Evolutionary conservation across 2,329 filamentous ascomycete genomes (phyloP), one percentile per base, ranked within the genome.

Genomic region (Fusarium sambucinum): DNA sequence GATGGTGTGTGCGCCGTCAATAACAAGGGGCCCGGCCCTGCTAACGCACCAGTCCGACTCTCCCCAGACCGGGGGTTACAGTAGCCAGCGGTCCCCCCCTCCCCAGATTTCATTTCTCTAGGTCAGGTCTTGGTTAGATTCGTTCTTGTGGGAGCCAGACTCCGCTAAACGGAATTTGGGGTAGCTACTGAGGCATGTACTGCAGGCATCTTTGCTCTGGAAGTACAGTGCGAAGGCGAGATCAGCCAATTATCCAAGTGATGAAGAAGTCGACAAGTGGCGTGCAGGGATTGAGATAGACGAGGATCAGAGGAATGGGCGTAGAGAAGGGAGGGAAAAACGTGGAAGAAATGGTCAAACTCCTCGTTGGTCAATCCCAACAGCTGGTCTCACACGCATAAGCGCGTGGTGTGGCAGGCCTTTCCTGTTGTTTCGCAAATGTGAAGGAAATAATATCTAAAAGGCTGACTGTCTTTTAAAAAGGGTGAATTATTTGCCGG

Each of bases 1-100:
- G 73, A 65, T 75, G 73, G 76, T 74, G 73, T 71, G 75, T 73
- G 72, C 73, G 52, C 74, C 69, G 57, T 71, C 70, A 69, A 69
- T 54, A 55, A 65, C 67, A 66, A 73, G 72, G 75, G 74, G 55
- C 62, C 57, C 37, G 74, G 55, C 62, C 47, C 44, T 55, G 64
- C 68, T 68, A 73, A 70, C 66, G 62, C 62, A 70, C 74, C 55
- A 38, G 62, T 69, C 66, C 66, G 55, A 42, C 68, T 71, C 72
- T 38, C 71, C 42, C 71, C 59, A 71, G 69, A 70, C 71, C 63
- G 55, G 67, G 67, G 64, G 45, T 38, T 37, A 50, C 47, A 50
- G 47, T 25, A 38, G 47, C 47, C 25, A 38, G 33, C 47, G 16
- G 27, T 25, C 23, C 23, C 23, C 23, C 23, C 23, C 46, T 55